Evolutionary conservation across 75 land plant genomes (phyloP), one percentile per base, ranked within the genome.

Genomic region (Selaginella tamariscina): DNA sequence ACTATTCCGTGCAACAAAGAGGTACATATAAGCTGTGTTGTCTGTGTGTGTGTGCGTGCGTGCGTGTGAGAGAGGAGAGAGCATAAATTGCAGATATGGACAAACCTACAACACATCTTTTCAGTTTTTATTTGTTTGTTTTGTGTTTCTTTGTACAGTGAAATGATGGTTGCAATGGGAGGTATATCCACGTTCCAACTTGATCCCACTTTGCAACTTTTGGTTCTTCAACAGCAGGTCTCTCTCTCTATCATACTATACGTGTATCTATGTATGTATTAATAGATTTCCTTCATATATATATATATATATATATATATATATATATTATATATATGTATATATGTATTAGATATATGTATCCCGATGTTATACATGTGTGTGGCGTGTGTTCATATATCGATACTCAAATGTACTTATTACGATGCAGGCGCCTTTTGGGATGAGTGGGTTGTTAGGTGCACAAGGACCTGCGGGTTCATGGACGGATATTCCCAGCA

Each of bases 1-100:
- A 31, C 64, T 77, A 11, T 71, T 77, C 31, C 72, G 75, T 32
- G 79, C 76, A 23, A 77, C 79, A 18, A 77, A 73, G 32, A 72
- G 79, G 79, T 73, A 32, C 26, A 59, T 54, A 5, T n/a, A 20
- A 13, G 2, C 23, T 31, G 21, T 49, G 26, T 30, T 30, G 56
- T 29, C 8, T 70, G 22, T 5, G 1, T 18, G 30, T 59, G 1
- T 20, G 20, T 49, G 54, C n/a, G n/a, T n/a, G n/a, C n/a, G n/a
- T n/a, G n/a, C n/a, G n/a, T n/a, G n/a, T n/a, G n/a, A n/a, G n/a
- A 49, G 20, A 49, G 54, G 11, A 11, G 18, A 49, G 54, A 49
- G 20, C 20, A 49, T 49, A 11, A 11, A 11, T 20, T 49, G 18
- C 20, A 20, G 20, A 49, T 65, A 2, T 9, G 33, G 60, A 59